A percentile compares a stretch with the other conserved stretches of the same genome.
phyloP scores from a whole-genome alignment of 306 rosid genomes.

The Vigna hirtella region DNA sequence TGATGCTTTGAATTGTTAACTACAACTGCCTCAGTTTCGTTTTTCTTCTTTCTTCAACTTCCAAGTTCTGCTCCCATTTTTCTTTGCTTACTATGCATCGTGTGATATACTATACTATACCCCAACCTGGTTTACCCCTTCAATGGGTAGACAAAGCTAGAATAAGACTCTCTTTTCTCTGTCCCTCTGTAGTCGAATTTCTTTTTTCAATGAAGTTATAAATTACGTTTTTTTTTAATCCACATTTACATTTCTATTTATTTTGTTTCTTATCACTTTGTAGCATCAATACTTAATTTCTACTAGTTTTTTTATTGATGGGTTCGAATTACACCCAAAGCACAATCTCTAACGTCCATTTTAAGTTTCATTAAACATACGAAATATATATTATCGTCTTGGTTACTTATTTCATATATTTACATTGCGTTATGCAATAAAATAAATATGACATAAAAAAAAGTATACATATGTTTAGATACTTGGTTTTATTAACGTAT shows the following conservation, averaged over 20 bases:
- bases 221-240: neutral
- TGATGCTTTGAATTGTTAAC: neutral
- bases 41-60: neutral
- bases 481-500: no score
- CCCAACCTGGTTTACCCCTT: slow-evolving; percentile 8
- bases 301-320: neutral
- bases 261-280: neutral
- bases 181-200: neutral
- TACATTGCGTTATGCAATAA: no score
- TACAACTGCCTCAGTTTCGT: neutral
- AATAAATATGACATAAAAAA: no score
- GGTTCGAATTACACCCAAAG: no score
- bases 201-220: slow-evolving; percentile 19
- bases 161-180: slow-evolving; percentile 10
- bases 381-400: no score
- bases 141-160: slow-evolving; percentile 19
- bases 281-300: no score
- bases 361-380: no score
- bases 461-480: no score
- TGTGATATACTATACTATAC: neutral
- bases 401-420: no score
- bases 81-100: slow-evolving; percentile 20
- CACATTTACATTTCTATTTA: neutral
- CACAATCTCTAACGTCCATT: no score
- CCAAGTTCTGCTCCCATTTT: neutral